Conservation (phyloP, 352 stramenopile species). For the Plasmopara viticola region DNA sequence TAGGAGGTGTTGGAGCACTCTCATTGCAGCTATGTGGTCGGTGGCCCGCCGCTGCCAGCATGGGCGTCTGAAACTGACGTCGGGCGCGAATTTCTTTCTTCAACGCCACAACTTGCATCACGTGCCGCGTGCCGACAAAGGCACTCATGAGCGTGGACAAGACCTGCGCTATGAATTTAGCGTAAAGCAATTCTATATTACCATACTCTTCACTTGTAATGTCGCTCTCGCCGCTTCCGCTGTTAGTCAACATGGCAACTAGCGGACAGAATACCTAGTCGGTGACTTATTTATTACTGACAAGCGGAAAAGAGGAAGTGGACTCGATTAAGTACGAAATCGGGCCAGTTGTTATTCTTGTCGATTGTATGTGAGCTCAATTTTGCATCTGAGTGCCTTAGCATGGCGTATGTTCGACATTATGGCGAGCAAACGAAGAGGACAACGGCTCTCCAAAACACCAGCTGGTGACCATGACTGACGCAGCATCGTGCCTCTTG, state of each 20-base stretch:
- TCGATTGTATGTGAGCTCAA: slow-evolving; percentile 8
- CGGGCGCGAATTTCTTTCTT: slow-evolving; percentile 26
- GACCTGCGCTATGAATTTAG: slow-evolving; percentile 60
- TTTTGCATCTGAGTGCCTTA: slow-evolving; percentile 1
- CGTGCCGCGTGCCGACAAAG: slow-evolving; percentile 58
- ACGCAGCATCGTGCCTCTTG: slow-evolving; percentile 6
- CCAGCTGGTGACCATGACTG: neutral
- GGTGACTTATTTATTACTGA: slow-evolving; percentile 15
- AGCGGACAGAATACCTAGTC: neutral
- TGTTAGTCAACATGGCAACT: slow-evolving; percentile 17
- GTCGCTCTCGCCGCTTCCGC: slow-evolving; percentile 5
- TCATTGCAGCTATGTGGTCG: slow-evolving; percentile 9
- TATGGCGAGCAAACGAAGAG: neutral
- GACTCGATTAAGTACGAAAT: slow-evolving; percentile 25
- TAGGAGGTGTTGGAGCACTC: slow-evolving; percentile 11
- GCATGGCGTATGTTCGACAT: neutral
- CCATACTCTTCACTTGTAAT: slow-evolving; percentile 18
- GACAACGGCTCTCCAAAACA: neutral
- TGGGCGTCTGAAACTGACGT: slow-evolving; percentile 28
- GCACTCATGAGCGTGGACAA: slow-evolving; percentile 59
- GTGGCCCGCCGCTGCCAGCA: slow-evolving; percentile 21
- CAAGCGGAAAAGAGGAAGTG: slow-evolving; percentile 7
- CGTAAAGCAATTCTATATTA: slow-evolving; percentile 38
- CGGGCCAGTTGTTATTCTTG: slow-evolving; percentile 26
- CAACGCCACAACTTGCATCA: slow-evolving; percentile 43